Evolutionary conservation across 2,329 filamentous ascomycete species (phyloP), one percentile per base, ranked within the genome.

Genomic region (Hysterium pulicare): DNA sequence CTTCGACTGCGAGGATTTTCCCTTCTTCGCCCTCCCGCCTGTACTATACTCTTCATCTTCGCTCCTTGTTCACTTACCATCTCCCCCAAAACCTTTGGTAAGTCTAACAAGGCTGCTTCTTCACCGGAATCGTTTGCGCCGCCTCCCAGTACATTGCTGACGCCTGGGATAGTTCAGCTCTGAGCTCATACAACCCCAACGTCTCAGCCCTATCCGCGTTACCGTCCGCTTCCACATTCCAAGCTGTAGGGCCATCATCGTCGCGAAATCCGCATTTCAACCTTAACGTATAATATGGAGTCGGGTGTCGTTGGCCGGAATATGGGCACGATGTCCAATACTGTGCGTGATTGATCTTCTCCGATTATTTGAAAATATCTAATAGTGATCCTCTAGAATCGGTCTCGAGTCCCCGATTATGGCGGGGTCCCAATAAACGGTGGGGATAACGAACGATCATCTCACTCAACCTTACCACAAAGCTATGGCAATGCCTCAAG

Each of bases 131-230:
- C 7, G 8, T 23, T 40, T 45, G 37, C 37, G 44, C 49, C 44
- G 38, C 41, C 16, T n/a, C 22, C 26, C 24, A 19, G 41, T 47
- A 40, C 47, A 41, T 42, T 58, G 62, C 64, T 67, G 62, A 67
- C 62, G 60, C 57, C 58, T 60, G 45, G 49, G 44, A 48, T 51
- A 57, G 54, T 55, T 51, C 51, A 58, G 53, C 55, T 54, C 46
- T 50, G 42, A 37, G 40, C 37, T 48, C 47, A 48, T 42, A 49
- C 50, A 59, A 54, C 46, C 35, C 55, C 50, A 53, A 41, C 24
- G 17, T 45, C 15, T 20, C 11, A 24, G 36, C n/a, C 40, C 28
- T 33, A 22, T 24, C 24, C 30, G 26, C 41, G 16, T 17, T 24
- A 20, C 10, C 35, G 13, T 20, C 15, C 22, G 16, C 36, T 28